A percentile compares a stretch with the other conserved stretches of the same genome.
Conservation (phyloP, 768 basidiomycete species). For the Pleurotus ostreatus region DNA sequence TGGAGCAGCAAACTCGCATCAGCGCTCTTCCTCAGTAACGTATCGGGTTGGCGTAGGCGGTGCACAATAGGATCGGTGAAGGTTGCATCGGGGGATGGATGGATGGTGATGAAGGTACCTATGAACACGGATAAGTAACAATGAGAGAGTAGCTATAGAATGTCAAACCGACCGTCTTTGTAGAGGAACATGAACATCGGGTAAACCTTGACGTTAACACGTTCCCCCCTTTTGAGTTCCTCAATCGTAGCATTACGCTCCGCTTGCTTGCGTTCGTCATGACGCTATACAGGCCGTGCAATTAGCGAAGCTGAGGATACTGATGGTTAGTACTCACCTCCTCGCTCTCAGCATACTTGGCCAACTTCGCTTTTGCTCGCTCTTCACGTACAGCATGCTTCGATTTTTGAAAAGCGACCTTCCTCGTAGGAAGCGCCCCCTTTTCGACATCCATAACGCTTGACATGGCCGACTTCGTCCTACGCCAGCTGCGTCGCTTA, state of each 20-base stretch:
- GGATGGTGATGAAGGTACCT: constrained; percentile 66
- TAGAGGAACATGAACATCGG: constrained; percentile 69
- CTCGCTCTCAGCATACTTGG: constrained; percentile 5
- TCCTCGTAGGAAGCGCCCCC: neutral
- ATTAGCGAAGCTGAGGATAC: no score
- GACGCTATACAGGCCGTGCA: neutral
- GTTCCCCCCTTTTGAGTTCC: constrained; percentile 40
- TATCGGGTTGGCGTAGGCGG: constrained; percentile 56
- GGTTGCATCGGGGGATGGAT: constrained; percentile 37
- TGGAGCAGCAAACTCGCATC: constrained; percentile 71
- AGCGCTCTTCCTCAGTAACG: constrained; percentile 54
- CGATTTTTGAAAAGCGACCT: neutral
- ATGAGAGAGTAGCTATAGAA: no score
- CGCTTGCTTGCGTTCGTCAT: constrained; percentile 14
- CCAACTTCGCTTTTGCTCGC: neutral
- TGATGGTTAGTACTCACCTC: neutral
- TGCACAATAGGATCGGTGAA: constrained; percentile 54
- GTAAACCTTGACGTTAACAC: constrained; percentile 53
- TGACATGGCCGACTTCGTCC: constrained; percentile 5
- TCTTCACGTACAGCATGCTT: no score
- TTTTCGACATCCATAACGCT: constrained; percentile 11
- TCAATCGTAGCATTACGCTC: constrained; percentile 24
- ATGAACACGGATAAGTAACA: neutral
- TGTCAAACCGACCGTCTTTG: constrained; percentile 45
- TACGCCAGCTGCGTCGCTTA: constrained; percentile 2